Percentiles rank a stretch among this genome's conserved stretches.
phyloP scores from a whole-genome alignment of 2,329 filamentous ascomycete genomes.

The Diatrype stigma region DNA sequence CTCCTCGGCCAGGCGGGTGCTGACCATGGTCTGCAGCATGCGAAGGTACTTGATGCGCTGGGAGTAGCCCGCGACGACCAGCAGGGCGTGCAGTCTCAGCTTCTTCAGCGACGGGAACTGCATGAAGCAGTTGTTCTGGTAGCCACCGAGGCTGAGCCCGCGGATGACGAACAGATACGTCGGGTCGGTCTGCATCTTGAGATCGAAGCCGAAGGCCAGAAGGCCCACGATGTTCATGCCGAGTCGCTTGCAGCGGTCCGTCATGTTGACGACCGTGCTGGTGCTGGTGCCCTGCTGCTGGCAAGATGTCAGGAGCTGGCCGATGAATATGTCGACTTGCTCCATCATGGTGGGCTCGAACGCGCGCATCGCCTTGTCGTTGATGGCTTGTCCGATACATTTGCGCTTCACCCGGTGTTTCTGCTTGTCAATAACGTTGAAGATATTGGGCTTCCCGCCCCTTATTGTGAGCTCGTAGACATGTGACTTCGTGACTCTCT shows the following conservation, averaged over 20 bases:
- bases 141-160: conserved; percentile 3
- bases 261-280: conserved; percentile 3
- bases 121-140: conserved; percentile 11
- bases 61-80: background rate
- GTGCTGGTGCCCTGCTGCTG: background rate
- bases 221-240: conserved; percentile 3
- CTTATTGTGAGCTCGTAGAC: background rate
- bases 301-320: background rate
- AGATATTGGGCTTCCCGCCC: background rate
- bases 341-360: conserved; percentile 18
- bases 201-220: conserved; percentile 18
- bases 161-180: conserved; percentile 6
- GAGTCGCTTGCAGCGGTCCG: background rate
- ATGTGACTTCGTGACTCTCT: background rate
- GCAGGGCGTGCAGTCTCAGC: conserved; percentile 5
- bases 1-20: background rate
- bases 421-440: background rate
- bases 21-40: conserved; percentile 9
- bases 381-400: background rate
- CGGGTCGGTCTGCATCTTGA: conserved; percentile 10
- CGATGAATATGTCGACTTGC: background rate
- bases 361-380: conserved; percentile 6
- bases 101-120: conserved; percentile 12
- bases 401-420: background rate
- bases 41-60: conserved; percentile 4